Evolutionary conservation across 1,284 basidiomycete genomes (phyloP).

Genomic region (Exobasidium rhododendri): DNA sequence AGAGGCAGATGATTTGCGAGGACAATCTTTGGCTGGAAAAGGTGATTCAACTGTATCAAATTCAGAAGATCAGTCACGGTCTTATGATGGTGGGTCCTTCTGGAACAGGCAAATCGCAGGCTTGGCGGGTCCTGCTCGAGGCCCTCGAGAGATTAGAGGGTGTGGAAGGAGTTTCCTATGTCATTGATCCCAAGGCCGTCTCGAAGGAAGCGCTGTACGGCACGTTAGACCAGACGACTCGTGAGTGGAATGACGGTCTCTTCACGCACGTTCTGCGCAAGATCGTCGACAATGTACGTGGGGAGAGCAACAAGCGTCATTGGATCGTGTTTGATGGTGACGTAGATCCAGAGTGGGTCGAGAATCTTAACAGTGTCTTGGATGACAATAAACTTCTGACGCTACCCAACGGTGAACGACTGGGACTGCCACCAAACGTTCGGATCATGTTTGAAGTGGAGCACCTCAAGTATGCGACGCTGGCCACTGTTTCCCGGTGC

Average conservation of each 20-base stretch:
- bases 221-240: slow-evolving; percentile 91
- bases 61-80: slow-evolving; percentile 98
- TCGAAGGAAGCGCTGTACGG: slow-evolving; percentile 98
- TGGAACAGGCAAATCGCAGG: slow-evolving; percentile 93
- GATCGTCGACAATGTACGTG: slow-evolving; percentile 97
- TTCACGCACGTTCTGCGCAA: slow-evolving; percentile 97
- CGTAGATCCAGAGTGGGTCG: slow-evolving; percentile 99
- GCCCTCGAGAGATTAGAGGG: slow-evolving; percentile 90
- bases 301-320: slow-evolving; percentile 91
- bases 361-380: slow-evolving; percentile 86
- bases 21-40: slow-evolving; percentile 88
- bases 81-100: slow-evolving; percentile 99
- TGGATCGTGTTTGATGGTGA: slow-evolving; percentile 99
- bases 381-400: slow-evolving; percentile 99
- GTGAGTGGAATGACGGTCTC: slow-evolving; percentile 98
- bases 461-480: slow-evolving; percentile 92
- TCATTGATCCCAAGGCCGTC: slow-evolving; percentile 98
- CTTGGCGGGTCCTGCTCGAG: slow-evolving; percentile 88
- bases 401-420: slow-evolving; percentile 94
- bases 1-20: slow-evolving; percentile 69
- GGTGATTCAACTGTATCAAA: slow-evolving; percentile 96
- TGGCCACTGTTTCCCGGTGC: slow-evolving; percentile 97
- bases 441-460: slow-evolving; percentile 99
- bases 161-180: slow-evolving; percentile 85
- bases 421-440: slow-evolving; percentile 93